phyloP scores from a whole-genome alignment of 169 alveolate genomes.

The Plasmodium falciparum region DNA sequence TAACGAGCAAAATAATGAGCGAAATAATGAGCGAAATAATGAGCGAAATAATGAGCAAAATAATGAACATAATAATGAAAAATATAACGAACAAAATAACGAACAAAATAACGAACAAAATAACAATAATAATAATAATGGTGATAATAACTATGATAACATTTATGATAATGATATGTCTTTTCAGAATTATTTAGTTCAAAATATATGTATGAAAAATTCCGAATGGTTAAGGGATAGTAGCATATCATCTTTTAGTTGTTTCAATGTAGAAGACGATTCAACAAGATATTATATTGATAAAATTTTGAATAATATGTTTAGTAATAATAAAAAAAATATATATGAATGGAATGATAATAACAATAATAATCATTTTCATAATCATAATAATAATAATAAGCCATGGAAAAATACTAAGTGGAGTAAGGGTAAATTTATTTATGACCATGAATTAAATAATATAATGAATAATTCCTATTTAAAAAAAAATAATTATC shows the following conservation, averaged over 20 bases:
- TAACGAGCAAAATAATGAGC: no score
- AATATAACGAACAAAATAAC: no score
- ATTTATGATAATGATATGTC: conserved; percentile 4
- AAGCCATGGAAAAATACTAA: neutral
- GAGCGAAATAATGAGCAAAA: no score
- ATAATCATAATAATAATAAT: neutral
- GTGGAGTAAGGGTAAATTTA: neutral
- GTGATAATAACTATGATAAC: neutral
- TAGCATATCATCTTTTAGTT: neutral
- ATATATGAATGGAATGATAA: conserved; percentile 21
- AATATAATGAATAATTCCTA: neutral
- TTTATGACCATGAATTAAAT: neutral
- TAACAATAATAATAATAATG: no score
- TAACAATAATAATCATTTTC: neutral
- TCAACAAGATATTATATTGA: conserved; percentile 47
- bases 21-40: no score
- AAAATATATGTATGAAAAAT: conserved; percentile 22
- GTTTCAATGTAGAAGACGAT: conserved; percentile 61
- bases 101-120: no score
- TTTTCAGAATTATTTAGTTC: conserved; percentile 20
- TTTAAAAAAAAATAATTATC: conserved; percentile 11
- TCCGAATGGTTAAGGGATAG: conserved; percentile 45
- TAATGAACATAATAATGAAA: no score
- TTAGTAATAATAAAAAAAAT: conserved; percentile 23
- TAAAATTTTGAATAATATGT: conserved; percentile 46